Percentiles rank a stretch among this genome's conserved stretches.
Conservation (phyloP, 306 rosid species). For the Dryas alaskensis region DNA sequence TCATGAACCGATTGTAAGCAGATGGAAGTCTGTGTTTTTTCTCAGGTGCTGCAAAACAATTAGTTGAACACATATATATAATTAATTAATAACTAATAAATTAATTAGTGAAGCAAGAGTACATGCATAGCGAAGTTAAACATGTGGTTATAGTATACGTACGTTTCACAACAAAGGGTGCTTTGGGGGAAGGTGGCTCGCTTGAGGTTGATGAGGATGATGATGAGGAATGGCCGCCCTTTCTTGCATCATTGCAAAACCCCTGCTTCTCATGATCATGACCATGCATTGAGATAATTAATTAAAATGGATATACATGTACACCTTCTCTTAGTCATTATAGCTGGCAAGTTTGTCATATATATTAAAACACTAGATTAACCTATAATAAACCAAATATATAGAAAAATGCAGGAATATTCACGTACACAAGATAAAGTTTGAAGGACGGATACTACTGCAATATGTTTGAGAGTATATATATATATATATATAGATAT, state of each 20-base stretch:
- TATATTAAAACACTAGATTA: too few relatives aligned
- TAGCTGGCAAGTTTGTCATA: too few relatives aligned
- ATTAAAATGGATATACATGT: too few relatives aligned
- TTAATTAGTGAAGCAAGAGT: too few relatives aligned
- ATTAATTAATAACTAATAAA: too few relatives aligned
- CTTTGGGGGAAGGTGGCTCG: constrained; percentile 78
- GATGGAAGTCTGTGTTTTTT: constrained; percentile 96
- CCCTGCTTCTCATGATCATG: constrained; percentile 45
- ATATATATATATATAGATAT: background rate
- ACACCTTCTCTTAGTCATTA: too few relatives aligned
- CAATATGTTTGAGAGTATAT: background rate
- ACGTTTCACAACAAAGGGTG: constrained; percentile 95
- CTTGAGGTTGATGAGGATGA: constrained; percentile 54
- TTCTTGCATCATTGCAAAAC: constrained; percentile 53
- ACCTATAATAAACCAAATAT: too few relatives aligned
- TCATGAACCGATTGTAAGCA: constrained; percentile 98
- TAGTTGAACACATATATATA: background rate
- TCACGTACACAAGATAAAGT: too few relatives aligned
- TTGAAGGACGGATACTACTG: too few relatives aligned
- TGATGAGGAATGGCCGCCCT: constrained; percentile 54
- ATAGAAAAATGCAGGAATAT: too few relatives aligned
- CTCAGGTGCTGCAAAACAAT: constrained; percentile 78
- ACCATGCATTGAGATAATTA: too few relatives aligned
- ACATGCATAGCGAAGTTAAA: background rate
- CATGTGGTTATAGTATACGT: background rate